Evolutionary conservation across 495 filamentous ascomycete species (phyloP), one percentile per base, ranked within the genome.

Genomic region (Durotheca rogersii): DNA sequence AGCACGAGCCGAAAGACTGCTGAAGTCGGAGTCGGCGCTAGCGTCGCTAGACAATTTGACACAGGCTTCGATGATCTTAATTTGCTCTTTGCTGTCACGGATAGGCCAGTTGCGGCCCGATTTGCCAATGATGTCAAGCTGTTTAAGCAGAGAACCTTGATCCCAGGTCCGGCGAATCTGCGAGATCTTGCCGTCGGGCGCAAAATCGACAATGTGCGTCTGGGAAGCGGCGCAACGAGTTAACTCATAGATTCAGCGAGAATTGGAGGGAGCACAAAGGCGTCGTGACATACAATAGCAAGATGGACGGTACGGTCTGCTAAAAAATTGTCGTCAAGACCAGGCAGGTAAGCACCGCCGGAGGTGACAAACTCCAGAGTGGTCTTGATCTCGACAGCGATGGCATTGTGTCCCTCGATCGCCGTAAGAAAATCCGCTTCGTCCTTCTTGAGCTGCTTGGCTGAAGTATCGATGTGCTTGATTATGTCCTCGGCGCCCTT

Each of bases 161-260:
- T 98, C 93, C 93, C 93, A 98, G 67, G 86, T 87, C 49, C 91
- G 81, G 43, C 90, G 86, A 56, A 96, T 85, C 61, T 89, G 87
- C 53, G 78, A 69, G 67, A 98, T 95, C 66, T 89, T 86, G 53
- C 83, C 78, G 31, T 85, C 62, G 31, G 69, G 53, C 62, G 94
- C 81, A 72, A 96, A 96, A 31, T 81, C 79, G 56, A 97, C 93
- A 41, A 97, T 82, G 73, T 98, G 93, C 56, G 90, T 77, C 90
- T 96, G n/a, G n/a, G n/a, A 64, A 36, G 36, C 39, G 38, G 40
- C 44, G 44, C 44, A 35, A 23, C 47, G 53, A 4, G 67, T 77
- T 33, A 76, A 31, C 11, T 12, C 18, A 63, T 27, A 47, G 12
- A 18, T 19, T 6, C 19, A 38, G 23, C 16, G 30, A 41, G 10